Evolutionary conservation across 83 land plant species (phyloP), one percentile per base, ranked within the genome.

Genomic region (Thuja plicata): DNA sequence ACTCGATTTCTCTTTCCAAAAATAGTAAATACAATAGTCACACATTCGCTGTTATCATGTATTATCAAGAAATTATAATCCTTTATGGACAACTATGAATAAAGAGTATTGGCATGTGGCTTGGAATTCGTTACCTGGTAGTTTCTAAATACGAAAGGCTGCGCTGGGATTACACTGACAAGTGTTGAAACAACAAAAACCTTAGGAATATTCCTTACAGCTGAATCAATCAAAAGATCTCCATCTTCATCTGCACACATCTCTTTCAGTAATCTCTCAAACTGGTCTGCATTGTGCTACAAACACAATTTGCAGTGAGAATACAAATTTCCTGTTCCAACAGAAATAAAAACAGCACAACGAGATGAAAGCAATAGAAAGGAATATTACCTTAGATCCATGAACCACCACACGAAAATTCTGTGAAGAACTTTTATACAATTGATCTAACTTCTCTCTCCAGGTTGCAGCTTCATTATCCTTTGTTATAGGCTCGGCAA

Each of bases 251-350:
- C 99, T 37, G 96, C 91, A 92, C 99, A 97, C 95, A 98, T 92
- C 91, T 98, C 99, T 89, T 94, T 93, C 88, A 98, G 87, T 88
- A 98, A 92, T 74, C 93, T 96, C 93, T 97, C 98, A 95, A 98
- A 98, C 77, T 96, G 94, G 87, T 98, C 99, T 89, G 99, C 99
- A 94, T 96, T 97, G 90, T 98, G 99, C 99, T 98, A 94, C 91
- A 94, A 48, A 90, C 77, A 86, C 40, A 88, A n/a, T 71, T 88
- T 52, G 17, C 52, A 37, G 48, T 85, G 40, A 88, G 79, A 41
- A 85, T 19, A 55, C 32, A 12, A 66, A 87, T 45, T 15, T 71
- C 46, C 21, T 19, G 5, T 84, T 52, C 62, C 60, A 50, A 15
- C 10, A 34, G 60, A 52, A 40, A 17, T 13, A 11, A 57, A 84